phyloP scores from a whole-genome alignment of 108 stramenopile genomes.

The Pseudonitzschia multistriata region DNA sequence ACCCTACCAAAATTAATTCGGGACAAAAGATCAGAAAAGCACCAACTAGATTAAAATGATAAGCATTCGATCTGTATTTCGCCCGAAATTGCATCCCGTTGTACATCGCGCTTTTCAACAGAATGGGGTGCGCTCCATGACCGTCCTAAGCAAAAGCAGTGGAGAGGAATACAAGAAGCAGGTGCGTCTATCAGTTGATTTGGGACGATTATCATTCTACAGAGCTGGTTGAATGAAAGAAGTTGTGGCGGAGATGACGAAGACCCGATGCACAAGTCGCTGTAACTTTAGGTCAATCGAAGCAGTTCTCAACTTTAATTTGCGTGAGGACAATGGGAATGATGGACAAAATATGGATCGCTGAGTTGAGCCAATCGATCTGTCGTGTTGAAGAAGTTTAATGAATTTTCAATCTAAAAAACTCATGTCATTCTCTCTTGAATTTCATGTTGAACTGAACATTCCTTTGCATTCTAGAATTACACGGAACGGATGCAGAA shows the following conservation, averaged over 20 bases:
- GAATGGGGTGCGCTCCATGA: conserved; percentile 55
- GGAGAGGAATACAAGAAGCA: conserved; percentile 83
- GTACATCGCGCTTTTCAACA: conserved; percentile 25
- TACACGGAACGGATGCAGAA: conserved; percentile 77
- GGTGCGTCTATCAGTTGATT: conserved; percentile 55
- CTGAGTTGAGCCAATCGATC: too few relatives aligned
- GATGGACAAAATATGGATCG: too few relatives aligned
- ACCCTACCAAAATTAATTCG: too few relatives aligned
- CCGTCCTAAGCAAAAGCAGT: conserved; percentile 74
- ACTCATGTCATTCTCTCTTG: not conserved
- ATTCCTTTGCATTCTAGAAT: conserved; percentile 41
- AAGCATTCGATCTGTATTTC: conserved; percentile 20
- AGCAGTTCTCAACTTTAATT: too few relatives aligned
- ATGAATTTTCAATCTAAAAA: not conserved
- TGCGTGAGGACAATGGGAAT: too few relatives aligned
- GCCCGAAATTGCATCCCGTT: conserved; percentile 24
- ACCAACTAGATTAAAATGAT: conserved; percentile 26
- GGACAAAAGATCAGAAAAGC: too few relatives aligned
- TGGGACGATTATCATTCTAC: not conserved
- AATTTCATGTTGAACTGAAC: not conserved
- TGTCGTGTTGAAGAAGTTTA: too few relatives aligned
- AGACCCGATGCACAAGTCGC: not conserved
- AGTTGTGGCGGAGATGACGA: not conserved
- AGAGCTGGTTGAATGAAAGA: not conserved
- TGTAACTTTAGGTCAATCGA: too few relatives aligned